These are phyloP conservation scores for Populus davidiana DNA, from an alignment of 345 rosid species.

Conservation along the genomic window DNA sequence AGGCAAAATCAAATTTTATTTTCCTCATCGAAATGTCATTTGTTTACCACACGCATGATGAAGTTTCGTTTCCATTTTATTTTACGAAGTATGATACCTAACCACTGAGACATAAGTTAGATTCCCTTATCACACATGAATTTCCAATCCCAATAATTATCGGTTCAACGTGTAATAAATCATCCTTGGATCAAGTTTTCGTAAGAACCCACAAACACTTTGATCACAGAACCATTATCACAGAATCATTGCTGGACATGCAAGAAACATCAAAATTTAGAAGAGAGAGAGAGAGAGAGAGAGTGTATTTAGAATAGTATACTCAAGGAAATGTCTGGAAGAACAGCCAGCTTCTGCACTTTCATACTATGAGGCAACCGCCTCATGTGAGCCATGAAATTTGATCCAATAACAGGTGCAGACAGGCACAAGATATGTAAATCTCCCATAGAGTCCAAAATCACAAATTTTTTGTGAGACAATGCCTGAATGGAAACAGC, in stretches of 20 bases:
- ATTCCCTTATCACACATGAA: background rate
- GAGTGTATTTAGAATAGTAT: slow-evolving; percentile 24
- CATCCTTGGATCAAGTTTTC: background rate
- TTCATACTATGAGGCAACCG: slow-evolving; percentile 54
- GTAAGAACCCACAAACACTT: background rate
- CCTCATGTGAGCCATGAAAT: slow-evolving; percentile 40
- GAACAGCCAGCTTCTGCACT: slow-evolving; percentile 64
- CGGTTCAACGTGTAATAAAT: background rate
- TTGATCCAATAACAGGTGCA: slow-evolving; percentile 34
- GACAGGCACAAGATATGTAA: slow-evolving; percentile 51
- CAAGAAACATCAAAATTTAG: slow-evolving; percentile 8
- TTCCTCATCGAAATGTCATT: background rate
- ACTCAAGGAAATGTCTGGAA: slow-evolving; percentile 63
- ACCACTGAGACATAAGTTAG: background rate
- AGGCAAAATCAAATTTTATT: background rate
- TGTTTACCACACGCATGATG: background rate
- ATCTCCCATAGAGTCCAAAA: slow-evolving; percentile 62
- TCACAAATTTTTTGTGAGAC: slow-evolving; percentile 49
- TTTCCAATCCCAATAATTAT: background rate
- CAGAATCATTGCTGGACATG: background rate
- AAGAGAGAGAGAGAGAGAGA: slow-evolving; percentile 7
- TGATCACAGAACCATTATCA: background rate
- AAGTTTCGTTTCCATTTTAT: background rate
- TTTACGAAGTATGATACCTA: background rate
- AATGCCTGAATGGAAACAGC: slow-evolving; percentile 57